phyloP scores from a whole-genome alignment of 2,329 filamentous ascomycete genomes.

The Ustilaginoidea virens region DNA sequence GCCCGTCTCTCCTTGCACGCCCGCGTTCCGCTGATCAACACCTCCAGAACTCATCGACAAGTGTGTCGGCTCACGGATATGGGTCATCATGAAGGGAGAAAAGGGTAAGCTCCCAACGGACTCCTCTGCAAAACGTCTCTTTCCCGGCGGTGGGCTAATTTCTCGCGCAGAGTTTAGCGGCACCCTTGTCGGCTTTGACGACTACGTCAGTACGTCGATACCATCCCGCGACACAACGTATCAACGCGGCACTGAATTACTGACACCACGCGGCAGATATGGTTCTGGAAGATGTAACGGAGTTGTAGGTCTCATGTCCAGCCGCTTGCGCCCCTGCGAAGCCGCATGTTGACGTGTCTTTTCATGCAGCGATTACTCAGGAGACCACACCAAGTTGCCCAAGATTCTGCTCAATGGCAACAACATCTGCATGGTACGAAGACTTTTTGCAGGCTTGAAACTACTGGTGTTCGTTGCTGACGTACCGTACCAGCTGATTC shows the following conservation, averaged over 20 bases:
- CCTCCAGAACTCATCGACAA: slow-evolving; percentile 87
- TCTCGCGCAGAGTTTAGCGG: slow-evolving; percentile 94
- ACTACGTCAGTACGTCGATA: slow-evolving; percentile 87
- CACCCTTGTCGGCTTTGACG: slow-evolving; percentile 88
- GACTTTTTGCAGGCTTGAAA: too few relatives aligned
- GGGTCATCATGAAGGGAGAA: slow-evolving; percentile 98
- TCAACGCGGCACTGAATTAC: not conserved
- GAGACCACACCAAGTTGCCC: slow-evolving; percentile 72
- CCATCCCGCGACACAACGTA: not conserved
- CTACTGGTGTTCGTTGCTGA: not conserved
- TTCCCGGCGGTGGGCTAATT: too few relatives aligned
- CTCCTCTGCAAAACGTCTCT: too few relatives aligned
- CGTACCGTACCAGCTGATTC: slow-evolving; percentile 45
- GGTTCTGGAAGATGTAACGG: slow-evolving; percentile 93
- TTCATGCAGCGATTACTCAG: slow-evolving; percentile 67
- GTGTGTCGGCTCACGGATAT: slow-evolving; percentile 93
- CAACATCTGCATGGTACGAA: slow-evolving; percentile 93
- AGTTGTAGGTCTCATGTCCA: slow-evolving; percentile 50
- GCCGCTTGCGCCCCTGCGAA: not conserved
- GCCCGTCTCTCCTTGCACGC: not conserved
- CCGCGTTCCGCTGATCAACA: not conserved
- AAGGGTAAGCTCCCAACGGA: slow-evolving; percentile 47
- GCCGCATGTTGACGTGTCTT: slow-evolving; percentile 1
- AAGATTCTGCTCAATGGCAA: slow-evolving; percentile 97
- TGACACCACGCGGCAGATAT: slow-evolving; percentile 49